phyloP scores from a whole-genome alignment of 805 yeast species.

The Candida succiphila region DNA sequence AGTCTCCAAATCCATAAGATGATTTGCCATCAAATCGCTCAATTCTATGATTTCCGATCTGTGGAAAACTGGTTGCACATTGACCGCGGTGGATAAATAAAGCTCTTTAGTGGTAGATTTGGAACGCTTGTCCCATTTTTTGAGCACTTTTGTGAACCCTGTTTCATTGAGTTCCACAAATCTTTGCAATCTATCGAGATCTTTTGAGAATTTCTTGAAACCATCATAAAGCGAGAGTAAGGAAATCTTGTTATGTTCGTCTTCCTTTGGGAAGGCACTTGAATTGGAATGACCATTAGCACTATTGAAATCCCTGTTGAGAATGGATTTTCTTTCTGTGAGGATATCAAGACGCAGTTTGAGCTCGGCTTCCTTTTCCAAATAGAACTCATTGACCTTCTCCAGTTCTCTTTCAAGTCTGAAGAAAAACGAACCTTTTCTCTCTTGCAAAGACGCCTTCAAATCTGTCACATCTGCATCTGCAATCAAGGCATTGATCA shows the following conservation, averaged over 20 bases:
- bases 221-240: slow-evolving; percentile 81
- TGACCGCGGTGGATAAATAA: slow-evolving; percentile 84
- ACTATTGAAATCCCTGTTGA: slow-evolving; percentile 5
- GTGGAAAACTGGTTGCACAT: slow-evolving; percentile 94
- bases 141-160: slow-evolving; percentile 90
- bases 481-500: slow-evolving; percentile 66
- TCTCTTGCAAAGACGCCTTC: slow-evolving; percentile 63
- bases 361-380: slow-evolving; percentile 85
- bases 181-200: slow-evolving; percentile 80
- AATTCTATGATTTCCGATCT: slow-evolving; percentile 76
- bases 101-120: slow-evolving; percentile 91
- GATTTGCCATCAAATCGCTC: slow-evolving; percentile 64
- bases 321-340: slow-evolving; percentile 47
- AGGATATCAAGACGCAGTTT: slow-evolving; percentile 70
- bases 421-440: slow-evolving; percentile 84
- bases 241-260: slow-evolving; percentile 49
- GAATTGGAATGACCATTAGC: background rate
- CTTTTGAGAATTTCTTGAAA: slow-evolving; percentile 81
- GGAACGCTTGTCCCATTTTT: slow-evolving; percentile 97
- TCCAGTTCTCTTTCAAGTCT: slow-evolving; percentile 90
- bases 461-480: slow-evolving; percentile 22
- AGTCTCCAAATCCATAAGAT: slow-evolving; percentile 67
- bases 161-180: slow-evolving; percentile 92
- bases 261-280: slow-evolving; percentile 18
- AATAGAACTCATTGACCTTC: slow-evolving; percentile 85